Base-by-base conservation (phyloP, 1,284 basidiomycete genomes). In the Ustilago xerochloae region DNA sequence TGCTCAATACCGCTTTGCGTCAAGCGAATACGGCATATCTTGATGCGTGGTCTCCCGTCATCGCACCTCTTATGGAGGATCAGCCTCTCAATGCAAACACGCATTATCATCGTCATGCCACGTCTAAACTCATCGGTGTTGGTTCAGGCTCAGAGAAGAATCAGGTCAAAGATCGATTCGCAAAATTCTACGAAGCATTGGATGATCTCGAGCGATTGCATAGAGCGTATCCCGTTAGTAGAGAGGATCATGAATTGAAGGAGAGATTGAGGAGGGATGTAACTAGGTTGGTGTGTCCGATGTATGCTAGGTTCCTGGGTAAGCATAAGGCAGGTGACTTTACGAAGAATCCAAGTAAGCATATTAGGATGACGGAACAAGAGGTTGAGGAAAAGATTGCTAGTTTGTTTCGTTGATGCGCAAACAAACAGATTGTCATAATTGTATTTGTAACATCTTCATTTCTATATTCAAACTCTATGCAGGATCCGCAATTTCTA, bases 101-200 rank as follows among this genome's bases (percentile, higher is more conserved):
- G 15, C 63, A 75, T 32, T 75, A 75, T 30, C 72, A 75, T 26
- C 62, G 66, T 9, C 67, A 75, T 18, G 67, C 73, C 3, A 75
- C 73, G 7, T 69, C 72, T 3, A 81, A 77, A 56, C 67, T 78
- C 10, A 66, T 75, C 33, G 79, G 72, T 13, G 69, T 81, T 10
- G 80, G 80, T 5, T 73, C 71, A 1, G 69, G 66, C 4, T 54
- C 53, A 3, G 78, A 82, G 55, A 80, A 78, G 68, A 73, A 75
- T 22, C 72, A 75, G 46, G 74, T 78, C 52, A 82, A 82, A 56
- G 81, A 82, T 24, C 61, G 79, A 10, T 82, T 82, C 36, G 75
- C 80, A 22, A 75, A 70, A 39, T 81, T 81, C 57, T 81, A 77
- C 63, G 80, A 81, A 15, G 63, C 65, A 24, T 55, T 81, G 2